These are phyloP conservation scores for Phaeolepiota aurea DNA, from an alignment of 768 basidiomycete species.

Conservation along the genomic window DNA sequence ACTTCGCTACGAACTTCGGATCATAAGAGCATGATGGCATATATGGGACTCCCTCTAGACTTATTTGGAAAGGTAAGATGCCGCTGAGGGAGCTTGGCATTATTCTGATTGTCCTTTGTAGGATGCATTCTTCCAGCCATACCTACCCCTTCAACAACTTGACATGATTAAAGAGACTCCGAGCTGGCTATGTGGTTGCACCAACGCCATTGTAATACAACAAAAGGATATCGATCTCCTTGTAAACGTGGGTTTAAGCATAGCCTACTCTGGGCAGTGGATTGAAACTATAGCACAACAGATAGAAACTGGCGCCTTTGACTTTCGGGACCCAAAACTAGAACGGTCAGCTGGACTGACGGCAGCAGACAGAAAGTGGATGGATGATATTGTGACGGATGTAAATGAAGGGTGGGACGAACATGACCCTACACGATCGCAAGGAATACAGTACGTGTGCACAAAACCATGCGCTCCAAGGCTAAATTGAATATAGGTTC, in stretches of 20 bases:
- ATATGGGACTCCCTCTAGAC: constrained; percentile 88
- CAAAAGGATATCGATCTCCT: constrained; percentile 88
- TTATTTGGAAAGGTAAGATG: constrained; percentile 75
- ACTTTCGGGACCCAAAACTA: constrained; percentile 77
- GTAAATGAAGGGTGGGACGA: constrained; percentile 79
- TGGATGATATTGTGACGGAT: constrained; percentile 87
- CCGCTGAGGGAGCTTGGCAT: not conserved
- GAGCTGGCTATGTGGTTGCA: constrained; percentile 91
- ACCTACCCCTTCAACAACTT: constrained; percentile 90
- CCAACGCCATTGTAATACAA: constrained; percentile 91
- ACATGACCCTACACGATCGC: constrained; percentile 44
- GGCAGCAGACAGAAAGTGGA: constrained; percentile 93
- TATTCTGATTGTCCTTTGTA: constrained; percentile 17
- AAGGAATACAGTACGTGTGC: constrained; percentile 55
- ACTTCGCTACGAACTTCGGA: constrained; percentile 85
- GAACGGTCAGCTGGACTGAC: constrained; percentile 78
- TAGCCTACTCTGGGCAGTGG: too few relatives aligned
- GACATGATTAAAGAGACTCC: constrained; percentile 75
- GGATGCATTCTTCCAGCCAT: constrained; percentile 97
- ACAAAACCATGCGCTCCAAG: not conserved
- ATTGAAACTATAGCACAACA: constrained; percentile 20
- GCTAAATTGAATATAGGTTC: constrained; percentile 44
- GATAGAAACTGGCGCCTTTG: constrained; percentile 82
- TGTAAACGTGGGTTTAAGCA: constrained; percentile 64
- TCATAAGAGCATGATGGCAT: constrained; percentile 82